Percentiles rank a stretch among this genome's conserved stretches.
These are phyloP conservation scores for Fragilaria crotonensis DNA, from an alignment of 108 stramenopile genomes.

Conservation along the genomic window DNA sequence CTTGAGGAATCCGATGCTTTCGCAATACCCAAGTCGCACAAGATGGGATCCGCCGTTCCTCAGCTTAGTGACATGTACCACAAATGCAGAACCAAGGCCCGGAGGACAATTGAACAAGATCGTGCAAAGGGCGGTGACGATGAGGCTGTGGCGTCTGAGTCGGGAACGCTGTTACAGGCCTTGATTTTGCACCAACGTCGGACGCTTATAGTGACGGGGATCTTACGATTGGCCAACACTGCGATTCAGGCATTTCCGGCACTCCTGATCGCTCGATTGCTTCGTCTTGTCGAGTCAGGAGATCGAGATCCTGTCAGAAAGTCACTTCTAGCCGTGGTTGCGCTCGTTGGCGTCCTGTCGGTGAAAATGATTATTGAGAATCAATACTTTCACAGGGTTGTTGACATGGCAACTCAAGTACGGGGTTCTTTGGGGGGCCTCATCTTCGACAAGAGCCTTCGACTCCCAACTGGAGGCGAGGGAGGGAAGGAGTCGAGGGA, in stretches of 20 bases:
- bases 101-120: conserved; percentile 7
- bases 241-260: conserved; percentile 67
- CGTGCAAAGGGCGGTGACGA: conserved; percentile 7
- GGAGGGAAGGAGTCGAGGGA: too few relatives aligned
- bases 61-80: conserved; percentile 15
- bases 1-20: conserved; percentile 58
- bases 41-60: conserved; percentile 33
- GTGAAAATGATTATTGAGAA: conserved; percentile 86
- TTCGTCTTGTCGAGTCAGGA: conserved; percentile 61
- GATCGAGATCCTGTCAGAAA: conserved; percentile 17
- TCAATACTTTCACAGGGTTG: conserved; percentile 78
- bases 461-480: conserved; percentile 51
- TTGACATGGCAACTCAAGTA: conserved; percentile 59
- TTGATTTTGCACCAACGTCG: conserved; percentile 37
- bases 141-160: conserved; percentile 25
- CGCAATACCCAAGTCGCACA: conserved; percentile 16
- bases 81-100: conserved; percentile 14
- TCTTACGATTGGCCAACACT: conserved; percentile 61
- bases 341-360: conserved; percentile 39
- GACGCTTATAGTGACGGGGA: conserved; percentile 41
- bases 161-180: conserved; percentile 44
- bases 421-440: conserved; percentile 61
- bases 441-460: conserved; percentile 79
- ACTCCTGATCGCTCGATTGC: conserved; percentile 53
- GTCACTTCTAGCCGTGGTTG: conserved; percentile 38